Evolutionary conservation across 1,284 basidiomycete genomes (phyloP), one percentile per base, ranked within the genome.

Genomic region (Neonothopanus nambi): DNA sequence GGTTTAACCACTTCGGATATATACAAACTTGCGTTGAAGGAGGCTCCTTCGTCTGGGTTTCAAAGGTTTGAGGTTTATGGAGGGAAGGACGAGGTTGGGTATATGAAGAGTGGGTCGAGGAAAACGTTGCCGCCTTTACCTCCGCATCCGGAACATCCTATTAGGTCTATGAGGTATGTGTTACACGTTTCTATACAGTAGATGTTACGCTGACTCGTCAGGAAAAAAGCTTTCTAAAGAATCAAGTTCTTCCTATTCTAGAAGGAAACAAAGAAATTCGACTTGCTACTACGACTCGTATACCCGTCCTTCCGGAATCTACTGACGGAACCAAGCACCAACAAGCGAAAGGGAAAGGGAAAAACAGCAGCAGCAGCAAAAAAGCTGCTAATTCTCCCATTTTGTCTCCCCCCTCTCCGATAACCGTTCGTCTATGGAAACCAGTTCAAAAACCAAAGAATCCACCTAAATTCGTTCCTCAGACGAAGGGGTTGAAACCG

Each of bases 161-260:
- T 85, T 41, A 74, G 75, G 18, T 85, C 84, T 6, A 67, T 82
- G 49, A 72, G 64, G 84, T 80, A 56, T 41, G 75, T 66, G 5
- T 48, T 20, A 23, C n/a, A n/a, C n/a, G n/a, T n/a, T n/a, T n/a
- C n/a, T n/a, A n/a, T n/a, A n/a, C n/a, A n/a, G n/a, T n/a, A n/a
- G n/a, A n/a, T n/a, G n/a, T n/a, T n/a, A n/a, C n/a, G n/a, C n/a
- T n/a, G n/a, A n/a, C n/a, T n/a, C n/a, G n/a, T n/a, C n/a, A n/a
- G n/a, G n/a, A n/a, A n/a, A n/a, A n/a, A n/a, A 47, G 85, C 21
- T 85, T 83, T 61, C 65, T 88, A 20, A 87, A 87, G 65, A 68
- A 64, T 40, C 61, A 68, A n/a, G 67, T 86, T 5, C 71, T 85
- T 1, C 77, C 75, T 1, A 68, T 77, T 11, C 69, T 85, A 35